A percentile compares a stretch with the other conserved stretches of the same genome.
Conservation (phyloP, 2,329 filamentous ascomycete genomes). For the Ophiocordyceps unilateralis region DNA sequence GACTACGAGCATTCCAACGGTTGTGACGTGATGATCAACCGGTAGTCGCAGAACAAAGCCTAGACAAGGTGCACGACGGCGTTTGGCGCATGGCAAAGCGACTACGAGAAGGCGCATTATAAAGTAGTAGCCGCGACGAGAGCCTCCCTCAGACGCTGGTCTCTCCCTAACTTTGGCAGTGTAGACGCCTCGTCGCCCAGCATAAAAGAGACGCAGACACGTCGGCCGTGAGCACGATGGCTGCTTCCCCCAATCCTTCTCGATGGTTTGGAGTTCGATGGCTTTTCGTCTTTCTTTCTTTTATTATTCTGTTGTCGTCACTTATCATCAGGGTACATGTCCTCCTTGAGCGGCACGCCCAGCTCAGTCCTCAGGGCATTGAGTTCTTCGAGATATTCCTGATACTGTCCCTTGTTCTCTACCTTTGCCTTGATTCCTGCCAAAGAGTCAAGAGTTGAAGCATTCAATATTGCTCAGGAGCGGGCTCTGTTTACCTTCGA, state of each 20-base stretch:
- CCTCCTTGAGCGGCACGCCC: constrained; percentile 79
- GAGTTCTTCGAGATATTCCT: constrained; percentile 89
- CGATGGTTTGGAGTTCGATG: not conserved
- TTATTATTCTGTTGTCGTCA: constrained; percentile 6
- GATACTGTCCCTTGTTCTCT: constrained; percentile 94
- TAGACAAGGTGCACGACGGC: too few relatives aligned
- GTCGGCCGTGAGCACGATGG: too few relatives aligned
- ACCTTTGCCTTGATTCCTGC: constrained; percentile 97
- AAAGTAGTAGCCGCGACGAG: too few relatives aligned
- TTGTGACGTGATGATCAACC: too few relatives aligned
- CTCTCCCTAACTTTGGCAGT: not conserved
- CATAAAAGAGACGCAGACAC: too few relatives aligned
- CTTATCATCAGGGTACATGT: constrained; percentile 60
- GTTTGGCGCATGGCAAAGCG: too few relatives aligned
- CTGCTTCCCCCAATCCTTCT: too few relatives aligned
- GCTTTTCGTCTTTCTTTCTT: constrained; percentile 8
- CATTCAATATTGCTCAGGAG: not conserved
- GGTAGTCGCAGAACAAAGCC: too few relatives aligned
- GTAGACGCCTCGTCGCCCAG: not conserved
- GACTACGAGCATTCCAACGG: too few relatives aligned
- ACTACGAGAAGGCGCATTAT: too few relatives aligned
- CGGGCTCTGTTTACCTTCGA: constrained; percentile 56
- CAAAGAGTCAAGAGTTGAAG: not conserved
- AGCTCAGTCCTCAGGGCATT: constrained; percentile 87
- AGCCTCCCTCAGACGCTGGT: too few relatives aligned